phyloP scores from a whole-genome alignment of 2,329 filamentous ascomycete genomes.

The Fulvia fulva region DNA sequence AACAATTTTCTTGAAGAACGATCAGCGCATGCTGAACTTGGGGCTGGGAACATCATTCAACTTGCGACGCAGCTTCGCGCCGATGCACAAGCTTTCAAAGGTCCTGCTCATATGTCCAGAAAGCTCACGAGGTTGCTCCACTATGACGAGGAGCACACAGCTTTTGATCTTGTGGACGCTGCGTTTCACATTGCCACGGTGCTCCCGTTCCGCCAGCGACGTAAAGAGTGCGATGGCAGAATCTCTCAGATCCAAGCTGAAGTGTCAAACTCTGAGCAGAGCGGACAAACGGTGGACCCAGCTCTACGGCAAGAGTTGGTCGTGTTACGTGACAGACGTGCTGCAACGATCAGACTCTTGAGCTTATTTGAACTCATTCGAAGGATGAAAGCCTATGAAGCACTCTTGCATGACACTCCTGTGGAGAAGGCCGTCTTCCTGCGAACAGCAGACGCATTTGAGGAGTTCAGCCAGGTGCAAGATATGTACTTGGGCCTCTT shows the following conservation, averaged over 20 bases:
- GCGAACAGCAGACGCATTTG: background rate
- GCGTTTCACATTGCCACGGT: background rate
- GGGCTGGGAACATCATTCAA: background rate
- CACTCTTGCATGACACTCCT: conserved; percentile 3
- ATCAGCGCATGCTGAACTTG: conserved; percentile 7
- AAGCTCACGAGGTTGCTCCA: conserved; percentile 16
- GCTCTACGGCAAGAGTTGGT: background rate
- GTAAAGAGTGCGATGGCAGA: background rate
- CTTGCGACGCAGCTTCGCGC: background rate
- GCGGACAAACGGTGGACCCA: background rate
- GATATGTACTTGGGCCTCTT: background rate
- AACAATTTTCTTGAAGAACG: conserved; percentile 11
- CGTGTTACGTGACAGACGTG: background rate
- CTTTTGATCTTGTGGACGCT: background rate
- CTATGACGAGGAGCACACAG: conserved; percentile 6
- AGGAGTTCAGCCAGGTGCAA: background rate
- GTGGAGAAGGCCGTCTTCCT: conserved; percentile 6
- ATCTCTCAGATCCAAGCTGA: background rate
- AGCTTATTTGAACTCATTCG: background rate
- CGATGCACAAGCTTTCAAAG: background rate
- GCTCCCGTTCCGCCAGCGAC: background rate
- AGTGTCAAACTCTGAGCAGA: background rate
- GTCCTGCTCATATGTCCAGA: conserved; percentile 10
- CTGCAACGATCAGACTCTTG: background rate
- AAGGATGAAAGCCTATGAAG: conserved; percentile 1